These are phyloP conservation scores for Scutellaria barbata DNA, from an alignment of 257 asterid genomes.

Conservation along the genomic window DNA sequence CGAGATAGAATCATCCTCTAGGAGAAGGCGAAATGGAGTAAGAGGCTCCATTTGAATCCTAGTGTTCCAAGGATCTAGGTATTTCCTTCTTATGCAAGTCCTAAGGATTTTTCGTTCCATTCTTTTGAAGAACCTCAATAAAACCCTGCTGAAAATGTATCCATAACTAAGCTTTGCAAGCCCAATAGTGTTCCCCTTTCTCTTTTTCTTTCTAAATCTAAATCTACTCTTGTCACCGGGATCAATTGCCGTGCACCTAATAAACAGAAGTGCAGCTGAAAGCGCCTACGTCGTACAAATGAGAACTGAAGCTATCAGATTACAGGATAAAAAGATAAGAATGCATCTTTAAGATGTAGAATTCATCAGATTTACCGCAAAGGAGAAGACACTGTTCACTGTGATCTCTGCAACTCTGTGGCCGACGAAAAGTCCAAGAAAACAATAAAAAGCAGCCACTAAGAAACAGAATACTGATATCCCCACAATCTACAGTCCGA, in stretches of 20 bases:
- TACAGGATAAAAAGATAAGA: not conserved
- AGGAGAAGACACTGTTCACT: slow-evolving; percentile 61
- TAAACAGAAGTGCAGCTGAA: slow-evolving; percentile 68
- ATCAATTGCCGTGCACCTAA: slow-evolving; percentile 80
- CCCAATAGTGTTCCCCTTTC: slow-evolving; percentile 24
- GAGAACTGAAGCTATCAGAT: slow-evolving; percentile 4
- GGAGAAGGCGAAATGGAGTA: slow-evolving; percentile 67
- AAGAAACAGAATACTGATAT: slow-evolving; percentile 69
- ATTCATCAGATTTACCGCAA: slow-evolving; percentile 53
- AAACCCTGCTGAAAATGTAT: slow-evolving; percentile 51
- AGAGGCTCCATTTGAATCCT: slow-evolving; percentile 65
- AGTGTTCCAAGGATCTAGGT: slow-evolving; percentile 69
- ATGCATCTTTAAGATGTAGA: not conserved
- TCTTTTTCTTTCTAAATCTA: slow-evolving; percentile 63
- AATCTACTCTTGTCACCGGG: slow-evolving; percentile 81
- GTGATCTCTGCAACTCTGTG: slow-evolving; percentile 63
- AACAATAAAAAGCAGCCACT: slow-evolving; percentile 73
- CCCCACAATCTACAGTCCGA: slow-evolving; percentile 77
- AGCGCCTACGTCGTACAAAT: slow-evolving; percentile 51
- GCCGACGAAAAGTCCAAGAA: slow-evolving; percentile 84
- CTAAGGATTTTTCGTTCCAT: slow-evolving; percentile 75
- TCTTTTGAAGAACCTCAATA: slow-evolving; percentile 64
- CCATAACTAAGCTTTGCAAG: slow-evolving; percentile 53
- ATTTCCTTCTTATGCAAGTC: slow-evolving; percentile 84
- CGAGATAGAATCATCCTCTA: slow-evolving; percentile 63